These are phyloP conservation scores for Musa schizocarpa DNA, from an alignment of 176 grass and related monocot genomes.

Conservation along the genomic window DNA sequence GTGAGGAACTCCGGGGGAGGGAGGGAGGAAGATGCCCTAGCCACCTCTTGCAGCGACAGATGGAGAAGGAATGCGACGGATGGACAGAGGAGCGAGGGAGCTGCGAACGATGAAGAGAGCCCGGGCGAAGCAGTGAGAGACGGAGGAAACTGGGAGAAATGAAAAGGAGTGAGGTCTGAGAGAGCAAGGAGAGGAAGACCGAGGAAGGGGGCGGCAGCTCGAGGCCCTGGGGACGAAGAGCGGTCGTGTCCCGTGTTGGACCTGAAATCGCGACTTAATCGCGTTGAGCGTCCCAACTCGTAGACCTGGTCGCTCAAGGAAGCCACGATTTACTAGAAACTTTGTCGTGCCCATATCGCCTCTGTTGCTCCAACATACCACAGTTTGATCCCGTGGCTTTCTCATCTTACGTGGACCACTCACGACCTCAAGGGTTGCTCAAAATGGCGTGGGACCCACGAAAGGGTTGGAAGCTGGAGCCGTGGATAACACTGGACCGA, in stretches of 20 bases:
- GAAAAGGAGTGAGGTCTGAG: background rate
- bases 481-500: too few species aligned
- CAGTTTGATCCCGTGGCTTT: too few species aligned
- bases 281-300: background rate
- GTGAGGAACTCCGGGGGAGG: background rate
- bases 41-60: background rate
- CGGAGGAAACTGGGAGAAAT: background rate
- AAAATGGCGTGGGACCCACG: too few species aligned
- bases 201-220: background rate
- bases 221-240: background rate
- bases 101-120: background rate
- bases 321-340: too few species aligned
- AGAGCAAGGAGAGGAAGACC: background rate
- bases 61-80: background rate
- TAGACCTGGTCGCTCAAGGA: background rate
- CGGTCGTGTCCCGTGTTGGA: constrained; percentile 7
- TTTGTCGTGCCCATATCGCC: too few species aligned
- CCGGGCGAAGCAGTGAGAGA: too few species aligned
- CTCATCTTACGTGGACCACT: too few species aligned
- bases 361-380: too few species aligned
- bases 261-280: background rate
- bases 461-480: too few species aligned
- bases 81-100: background rate
- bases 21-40: background rate
- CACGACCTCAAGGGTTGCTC: too few species aligned